Percentiles rank a stretch among this genome's conserved stretches.
Conservation (phyloP, 129 eudicot species). For the Cynara cardunculus region DNA sequence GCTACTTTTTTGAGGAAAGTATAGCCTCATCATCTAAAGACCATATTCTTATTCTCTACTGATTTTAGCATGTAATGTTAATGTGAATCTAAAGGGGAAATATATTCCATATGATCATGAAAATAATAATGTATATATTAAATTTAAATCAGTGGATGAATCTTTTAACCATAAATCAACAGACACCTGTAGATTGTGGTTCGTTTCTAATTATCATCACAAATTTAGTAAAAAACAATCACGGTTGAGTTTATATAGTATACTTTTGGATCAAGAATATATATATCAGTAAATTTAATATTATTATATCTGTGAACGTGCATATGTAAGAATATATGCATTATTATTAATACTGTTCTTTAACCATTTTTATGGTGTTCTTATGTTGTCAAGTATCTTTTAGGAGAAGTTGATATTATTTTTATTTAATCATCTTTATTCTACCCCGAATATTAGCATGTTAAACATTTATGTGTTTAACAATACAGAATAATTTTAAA, state of each 20-base stretch:
- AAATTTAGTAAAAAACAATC: not conserved
- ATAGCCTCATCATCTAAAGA: not conserved
- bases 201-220: not conserved
- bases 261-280: not conserved
- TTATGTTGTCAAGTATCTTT: not conserved
- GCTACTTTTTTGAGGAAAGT: not conserved
- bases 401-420: too few species aligned
- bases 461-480: too few species aligned
- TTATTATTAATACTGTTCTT: too few species aligned
- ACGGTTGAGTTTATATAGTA: not conserved
- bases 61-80: not conserved
- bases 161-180: not conserved
- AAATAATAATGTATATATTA: not conserved
- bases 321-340: not conserved
- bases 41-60: not conserved
- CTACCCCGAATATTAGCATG: not conserved
- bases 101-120: conserved; percentile 8
- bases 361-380: not conserved
- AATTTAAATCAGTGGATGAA: not conserved
- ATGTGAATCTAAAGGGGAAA: not conserved
- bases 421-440: too few species aligned
- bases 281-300: not conserved
- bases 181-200: not conserved
- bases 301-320: not conserved
- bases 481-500: too few species aligned